These are phyloP conservation scores for Penicillium cosmopolitanum DNA, from an alignment of 495 filamentous ascomycete species.

Conservation along the genomic window DNA sequence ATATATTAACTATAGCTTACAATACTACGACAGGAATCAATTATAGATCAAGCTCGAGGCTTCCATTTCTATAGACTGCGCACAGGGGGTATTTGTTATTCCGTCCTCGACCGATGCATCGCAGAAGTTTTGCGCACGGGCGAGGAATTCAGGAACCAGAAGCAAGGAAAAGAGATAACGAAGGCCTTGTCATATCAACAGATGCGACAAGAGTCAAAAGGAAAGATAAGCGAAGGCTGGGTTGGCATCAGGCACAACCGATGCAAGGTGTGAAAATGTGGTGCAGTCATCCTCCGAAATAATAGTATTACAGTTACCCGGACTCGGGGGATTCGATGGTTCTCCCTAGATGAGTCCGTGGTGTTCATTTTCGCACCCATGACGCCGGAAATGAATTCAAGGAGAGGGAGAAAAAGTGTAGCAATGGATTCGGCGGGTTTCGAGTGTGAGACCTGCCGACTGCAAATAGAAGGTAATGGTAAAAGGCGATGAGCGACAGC, in stretches of 20 bases:
- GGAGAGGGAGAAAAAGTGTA: conserved; percentile 5
- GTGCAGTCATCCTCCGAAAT: conserved; percentile 21
- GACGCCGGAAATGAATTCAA: conserved; percentile 19
- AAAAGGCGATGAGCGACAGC: conserved; percentile 41
- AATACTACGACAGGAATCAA: not conserved
- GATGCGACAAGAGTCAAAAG: conserved; percentile 15
- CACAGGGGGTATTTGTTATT: conserved; percentile 34
- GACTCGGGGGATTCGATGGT: conserved; percentile 10
- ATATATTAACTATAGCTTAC: no score
- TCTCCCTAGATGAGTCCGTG: conserved; percentile 5
- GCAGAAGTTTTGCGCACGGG: conserved; percentile 5
- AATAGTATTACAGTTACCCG: conserved; percentile 38
- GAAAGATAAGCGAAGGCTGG: conserved; percentile 24
- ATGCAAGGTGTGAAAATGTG: conserved; percentile 15
- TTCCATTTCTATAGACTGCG: conserved; percentile 31
- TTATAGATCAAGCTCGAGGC: conserved; percentile 11
- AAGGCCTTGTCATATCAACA: conserved; percentile 17
- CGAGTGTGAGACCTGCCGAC: not conserved
- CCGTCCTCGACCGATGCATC: conserved; percentile 13
- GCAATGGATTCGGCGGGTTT: conserved; percentile 4
- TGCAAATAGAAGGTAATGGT: conserved; percentile 11
- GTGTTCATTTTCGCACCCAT: conserved; percentile 14
- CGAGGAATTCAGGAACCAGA: conserved; percentile 25
- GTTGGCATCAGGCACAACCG: conserved; percentile 10
- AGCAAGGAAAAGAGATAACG: conserved; percentile 28